phyloP scores from a whole-genome alignment of 169 alveolate species.

The Cryptosporidium sp. region DNA sequence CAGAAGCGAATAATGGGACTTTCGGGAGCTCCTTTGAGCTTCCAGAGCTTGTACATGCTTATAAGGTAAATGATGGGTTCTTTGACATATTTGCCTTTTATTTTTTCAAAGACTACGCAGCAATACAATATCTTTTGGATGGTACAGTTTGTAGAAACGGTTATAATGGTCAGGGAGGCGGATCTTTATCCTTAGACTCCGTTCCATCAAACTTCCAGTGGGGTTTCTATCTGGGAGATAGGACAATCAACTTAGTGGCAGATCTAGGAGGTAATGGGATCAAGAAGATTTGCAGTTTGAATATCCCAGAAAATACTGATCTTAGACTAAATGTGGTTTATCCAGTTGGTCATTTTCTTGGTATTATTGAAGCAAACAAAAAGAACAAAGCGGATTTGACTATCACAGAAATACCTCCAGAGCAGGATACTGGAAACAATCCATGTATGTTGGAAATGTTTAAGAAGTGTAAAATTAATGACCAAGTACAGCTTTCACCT shows the following conservation, averaged over 20 bases:
- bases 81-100: slow-evolving; percentile 35
- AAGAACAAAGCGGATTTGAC: not conserved
- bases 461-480: slow-evolving; percentile 20
- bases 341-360: slow-evolving; percentile 51
- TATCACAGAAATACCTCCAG: not conserved
- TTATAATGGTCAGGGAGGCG: not conserved
- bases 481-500: slow-evolving; percentile 36
- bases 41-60: slow-evolving; percentile 56
- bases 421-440: not conserved
- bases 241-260: not conserved
- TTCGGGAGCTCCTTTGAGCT: slow-evolving; percentile 24
- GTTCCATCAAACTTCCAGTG: slow-evolving; percentile 17
- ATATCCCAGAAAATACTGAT: slow-evolving; percentile 7
- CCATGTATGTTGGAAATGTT: slow-evolving; percentile 50
- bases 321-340: slow-evolving; percentile 49
- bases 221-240: slow-evolving; percentile 50
- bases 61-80: slow-evolving; percentile 49
- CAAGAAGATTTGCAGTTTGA: slow-evolving; percentile 20
- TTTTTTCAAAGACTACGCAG: slow-evolving; percentile 56
- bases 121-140: slow-evolving; percentile 21
- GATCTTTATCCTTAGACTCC: not conserved
- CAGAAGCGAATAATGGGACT: slow-evolving; percentile 38
- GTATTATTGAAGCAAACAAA: slow-evolving; percentile 25
- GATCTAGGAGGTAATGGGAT: not conserved
- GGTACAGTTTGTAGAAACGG: slow-evolving; percentile 46